Conservation (phyloP, 192 early-diverging fungal genomes). For the Glomus cerebriforme region DNA sequence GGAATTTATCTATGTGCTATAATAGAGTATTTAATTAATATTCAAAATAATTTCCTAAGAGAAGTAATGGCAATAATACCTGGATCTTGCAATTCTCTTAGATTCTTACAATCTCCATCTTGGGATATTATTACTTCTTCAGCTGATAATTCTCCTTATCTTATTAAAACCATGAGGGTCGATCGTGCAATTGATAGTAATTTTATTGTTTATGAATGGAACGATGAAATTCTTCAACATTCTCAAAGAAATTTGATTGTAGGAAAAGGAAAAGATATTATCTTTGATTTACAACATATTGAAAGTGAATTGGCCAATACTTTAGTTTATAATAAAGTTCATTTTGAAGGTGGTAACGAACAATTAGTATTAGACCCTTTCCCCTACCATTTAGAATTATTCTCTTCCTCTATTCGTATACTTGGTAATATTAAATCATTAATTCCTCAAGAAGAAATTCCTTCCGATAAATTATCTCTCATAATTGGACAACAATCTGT, state of each 20-base stretch:
- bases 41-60: slow-evolving; percentile 34
- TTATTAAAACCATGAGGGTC: background rate
- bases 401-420: slow-evolving; percentile 1
- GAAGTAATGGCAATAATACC: slow-evolving; percentile 14
- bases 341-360: slow-evolving; percentile 10
- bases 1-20: slow-evolving; percentile 22
- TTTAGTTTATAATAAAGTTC: slow-evolving; percentile 15
- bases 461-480: slow-evolving; percentile 5
- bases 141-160: background rate
- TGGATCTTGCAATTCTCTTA: slow-evolving; percentile 16
- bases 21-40: slow-evolving; percentile 9
- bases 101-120: slow-evolving; percentile 20
- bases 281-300: slow-evolving; percentile 27
- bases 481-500: background rate
- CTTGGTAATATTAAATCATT: slow-evolving; percentile 21
- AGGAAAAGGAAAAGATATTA: slow-evolving; percentile 17
- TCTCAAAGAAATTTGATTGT: slow-evolving; percentile 17
- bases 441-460: slow-evolving; percentile 27
- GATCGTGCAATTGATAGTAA: background rate
- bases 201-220: slow-evolving; percentile 18
- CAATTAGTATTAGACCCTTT: slow-evolving; percentile 17
- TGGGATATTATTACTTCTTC: background rate
- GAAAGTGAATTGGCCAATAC: slow-evolving; percentile 19
- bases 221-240: slow-evolving; percentile 24
- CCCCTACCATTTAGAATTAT: slow-evolving; percentile 31